Base-by-base conservation (phyloP, 371 early-diverging fungal species). In the Umbelopsis sp. region DNA sequence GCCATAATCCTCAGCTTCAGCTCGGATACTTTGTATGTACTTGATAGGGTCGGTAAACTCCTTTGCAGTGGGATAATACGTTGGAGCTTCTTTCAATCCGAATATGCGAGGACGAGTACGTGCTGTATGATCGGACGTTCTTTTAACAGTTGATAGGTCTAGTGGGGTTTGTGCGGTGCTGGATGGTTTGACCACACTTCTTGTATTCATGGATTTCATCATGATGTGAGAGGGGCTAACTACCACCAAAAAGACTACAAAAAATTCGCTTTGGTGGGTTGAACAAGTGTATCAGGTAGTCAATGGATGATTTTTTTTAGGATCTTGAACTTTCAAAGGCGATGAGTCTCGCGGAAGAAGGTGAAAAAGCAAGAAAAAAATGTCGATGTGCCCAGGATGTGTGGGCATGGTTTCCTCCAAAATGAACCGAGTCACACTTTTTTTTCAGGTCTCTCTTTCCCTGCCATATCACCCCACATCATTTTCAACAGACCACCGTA, bases 11-110 rank as follows among this genome's bases (percentile, higher is more conserved):
- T 95, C 95, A 50, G 91, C 97, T 72, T 90, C 84, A 24, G 85
- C 77, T 41, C 91, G 85, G 71, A 98, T 96, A 67, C 78, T 83
- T 57, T 91, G 90, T 75, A 98, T 93, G 75, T 93, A 97, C 66
- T 80, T 75, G 35, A 95, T 79, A 20, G 97, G 97, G 72, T 96
- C 91, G 32, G 72, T 64, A 80, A 94, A 97, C 81, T 98, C 94
- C 50, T 93, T 87, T 18, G 71, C 71, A 6, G 95, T 91, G 11
- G 99, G 99, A 65, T 89, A 87, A 78, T 90, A 97, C 3, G 87
- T 87, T 3, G 96, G 95, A 5, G 91, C 93, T 70, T 90, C 90
- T 45, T 81, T 75, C 25, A 94, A 72, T 24, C 90, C 89, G 80
- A 91, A 92, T 46, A 88, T 79, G 68, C 88, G 83, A n/a, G 67